These are phyloP conservation scores for Coleophoma eucalyptorum DNA, from an alignment of 2,329 filamentous ascomycete species.

Conservation along the genomic window DNA sequence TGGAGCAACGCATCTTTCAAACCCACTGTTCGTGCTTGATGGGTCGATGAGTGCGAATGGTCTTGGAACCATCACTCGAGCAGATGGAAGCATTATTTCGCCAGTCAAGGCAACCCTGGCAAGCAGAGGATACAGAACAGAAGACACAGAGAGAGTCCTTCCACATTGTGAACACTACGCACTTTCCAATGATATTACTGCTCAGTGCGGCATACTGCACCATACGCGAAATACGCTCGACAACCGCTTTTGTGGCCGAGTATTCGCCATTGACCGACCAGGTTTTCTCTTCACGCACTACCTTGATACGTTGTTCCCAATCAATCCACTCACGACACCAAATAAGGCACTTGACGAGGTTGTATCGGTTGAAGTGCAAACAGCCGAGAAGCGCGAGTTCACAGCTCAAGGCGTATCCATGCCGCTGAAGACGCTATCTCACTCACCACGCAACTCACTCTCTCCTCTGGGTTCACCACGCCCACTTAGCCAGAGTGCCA, in stretches of 20 bases:
- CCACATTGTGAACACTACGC: slow-evolving; percentile 76
- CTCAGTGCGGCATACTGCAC: slow-evolving; percentile 67
- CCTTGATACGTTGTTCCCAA: slow-evolving; percentile 5
- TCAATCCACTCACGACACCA: not conserved
- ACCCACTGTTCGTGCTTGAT: slow-evolving; percentile 43
- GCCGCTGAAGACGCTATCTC: slow-evolving; percentile 1
- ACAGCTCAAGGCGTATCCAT: slow-evolving; percentile 7
- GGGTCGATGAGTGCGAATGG: not conserved
- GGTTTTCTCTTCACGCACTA: slow-evolving; percentile 11
- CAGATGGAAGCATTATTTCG: not conserved
- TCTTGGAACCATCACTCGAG: not conserved
- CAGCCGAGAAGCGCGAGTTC: slow-evolving; percentile 13
- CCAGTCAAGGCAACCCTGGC: slow-evolving; percentile 3
- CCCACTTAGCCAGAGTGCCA: not conserved
- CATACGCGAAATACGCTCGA: slow-evolving; percentile 25
- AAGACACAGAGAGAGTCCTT: slow-evolving; percentile 37
- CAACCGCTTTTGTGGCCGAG: slow-evolving; percentile 26
- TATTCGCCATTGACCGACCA: slow-evolving; percentile 16
- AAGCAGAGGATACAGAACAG: not conserved
- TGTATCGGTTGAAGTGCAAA: slow-evolving; percentile 9
- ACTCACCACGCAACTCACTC: not conserved
- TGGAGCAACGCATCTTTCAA: slow-evolving; percentile 76
- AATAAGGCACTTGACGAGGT: slow-evolving; percentile 5
- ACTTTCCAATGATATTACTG: slow-evolving; percentile 69
- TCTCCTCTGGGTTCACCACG: not conserved